Conservation (phyloP, 352 stramenopile genomes). For the Peronospora destructor region DNA sequence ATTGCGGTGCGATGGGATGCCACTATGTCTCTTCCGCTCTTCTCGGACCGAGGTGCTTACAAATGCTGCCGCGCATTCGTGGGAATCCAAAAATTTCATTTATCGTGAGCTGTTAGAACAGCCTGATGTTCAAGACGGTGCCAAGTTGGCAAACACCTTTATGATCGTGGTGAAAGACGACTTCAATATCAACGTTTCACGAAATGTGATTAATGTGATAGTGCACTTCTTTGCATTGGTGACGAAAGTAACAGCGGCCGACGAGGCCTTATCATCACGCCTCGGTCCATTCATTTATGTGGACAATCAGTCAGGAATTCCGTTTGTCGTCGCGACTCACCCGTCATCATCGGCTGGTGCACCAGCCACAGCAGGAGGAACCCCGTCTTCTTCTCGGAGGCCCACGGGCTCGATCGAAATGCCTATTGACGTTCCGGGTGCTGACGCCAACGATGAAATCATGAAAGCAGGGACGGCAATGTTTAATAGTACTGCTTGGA, state of each 20-base stretch:
- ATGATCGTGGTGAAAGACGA: conserved; percentile 74
- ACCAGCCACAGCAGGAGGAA: conserved; percentile 10
- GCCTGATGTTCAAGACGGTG: conserved; percentile 45
- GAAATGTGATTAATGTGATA: conserved; percentile 79
- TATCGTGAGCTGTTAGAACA: conserved; percentile 67
- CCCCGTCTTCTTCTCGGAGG: conserved; percentile 20
- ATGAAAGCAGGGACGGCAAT: conserved; percentile 37
- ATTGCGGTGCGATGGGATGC: conserved; percentile 60
- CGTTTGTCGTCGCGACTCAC: conserved; percentile 70
- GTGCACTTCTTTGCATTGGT: conserved; percentile 72
- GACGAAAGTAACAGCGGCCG: conserved; percentile 44
- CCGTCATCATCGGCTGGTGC: conserved; percentile 24
- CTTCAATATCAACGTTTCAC: conserved; percentile 76
- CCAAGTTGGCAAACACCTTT: conserved; percentile 53
- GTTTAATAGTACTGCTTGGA: conserved; percentile 53
- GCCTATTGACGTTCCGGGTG: conserved; percentile 39
- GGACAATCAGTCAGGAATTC: conserved; percentile 81
- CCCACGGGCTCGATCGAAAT: conserved; percentile 46
- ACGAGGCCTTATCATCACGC: conserved; percentile 36
- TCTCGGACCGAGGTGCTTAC: conserved; percentile 65
- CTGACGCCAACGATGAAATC: conserved; percentile 37
- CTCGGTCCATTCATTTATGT: conserved; percentile 83
- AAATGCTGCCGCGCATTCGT: conserved; percentile 49
- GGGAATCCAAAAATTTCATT: conserved; percentile 81
- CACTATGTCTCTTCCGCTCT: conserved; percentile 61